Conservation (phyloP, 495 filamentous ascomycete genomes). For the Staphylotrichum longicolle region DNA sequence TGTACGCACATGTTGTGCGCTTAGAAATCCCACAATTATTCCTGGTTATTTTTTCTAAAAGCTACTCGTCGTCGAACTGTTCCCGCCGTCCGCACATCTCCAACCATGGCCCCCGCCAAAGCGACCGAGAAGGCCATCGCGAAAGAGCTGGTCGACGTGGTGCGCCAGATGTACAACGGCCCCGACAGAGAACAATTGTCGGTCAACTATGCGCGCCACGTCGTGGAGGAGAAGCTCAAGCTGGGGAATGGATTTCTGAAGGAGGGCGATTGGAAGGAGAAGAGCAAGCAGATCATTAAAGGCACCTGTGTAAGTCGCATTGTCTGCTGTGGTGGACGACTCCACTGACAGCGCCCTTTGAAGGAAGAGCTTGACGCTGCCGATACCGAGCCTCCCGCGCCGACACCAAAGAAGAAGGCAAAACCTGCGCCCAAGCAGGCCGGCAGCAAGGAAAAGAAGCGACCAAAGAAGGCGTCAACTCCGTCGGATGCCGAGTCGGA, state of each 20-base stretch:
- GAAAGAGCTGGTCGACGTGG: slow-evolving; percentile 55
- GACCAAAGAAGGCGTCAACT: slow-evolving; percentile 35
- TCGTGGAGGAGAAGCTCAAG: slow-evolving; percentile 61
- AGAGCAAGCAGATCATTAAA: slow-evolving; percentile 72
- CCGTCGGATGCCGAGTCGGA: slow-evolving; percentile 31
- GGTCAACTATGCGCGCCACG: slow-evolving; percentile 68
- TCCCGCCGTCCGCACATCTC: too few species aligned
- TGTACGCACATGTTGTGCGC: too few species aligned
- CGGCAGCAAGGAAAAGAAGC: slow-evolving; percentile 29
- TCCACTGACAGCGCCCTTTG: neutral
- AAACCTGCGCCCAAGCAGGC: slow-evolving; percentile 21
- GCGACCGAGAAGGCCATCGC: slow-evolving; percentile 12
- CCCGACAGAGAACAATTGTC: slow-evolving; percentile 66
- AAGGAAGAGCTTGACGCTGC: slow-evolving; percentile 12
- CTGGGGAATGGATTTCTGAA: slow-evolving; percentile 72
- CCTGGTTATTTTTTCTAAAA: too few species aligned
- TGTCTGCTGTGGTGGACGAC: too few species aligned
- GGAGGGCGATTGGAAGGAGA: slow-evolving; percentile 67
- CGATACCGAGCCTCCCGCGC: slow-evolving; percentile 1
- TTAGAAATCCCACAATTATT: too few species aligned
- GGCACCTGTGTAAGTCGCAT: slow-evolving; percentile 62
- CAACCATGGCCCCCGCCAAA: slow-evolving; percentile 15
- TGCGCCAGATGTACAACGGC: slow-evolving; percentile 55
- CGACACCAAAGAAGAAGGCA: slow-evolving; percentile 12
- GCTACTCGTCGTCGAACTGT: too few species aligned